Base-by-base conservation (phyloP, 2,329 filamentous ascomycete species). In the Neonectria neomacrospora region DNA sequence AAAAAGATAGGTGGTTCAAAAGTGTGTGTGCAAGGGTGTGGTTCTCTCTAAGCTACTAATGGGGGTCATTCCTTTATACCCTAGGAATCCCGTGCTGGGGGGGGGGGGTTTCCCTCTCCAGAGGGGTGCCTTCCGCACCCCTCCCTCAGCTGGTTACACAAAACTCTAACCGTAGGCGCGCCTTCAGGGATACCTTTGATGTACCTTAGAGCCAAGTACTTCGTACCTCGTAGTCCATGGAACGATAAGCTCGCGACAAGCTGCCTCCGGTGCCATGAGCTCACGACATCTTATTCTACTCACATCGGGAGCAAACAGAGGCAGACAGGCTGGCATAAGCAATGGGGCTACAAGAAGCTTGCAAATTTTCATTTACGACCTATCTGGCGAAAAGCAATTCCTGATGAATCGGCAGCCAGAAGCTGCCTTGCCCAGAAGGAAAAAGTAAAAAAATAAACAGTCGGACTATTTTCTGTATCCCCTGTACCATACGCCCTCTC, bases 401-500 rank as follows among this genome's bases (percentile, higher is more conserved):
- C 37, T 20, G 32, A 44, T 51, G 41, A 48, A 51, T 20, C 18
- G 28, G 18, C 58, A 14, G 34, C 30, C 23, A 26, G 30, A 57
- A 50, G 58, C 58, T 56, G 47, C 53, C 34, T 67, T 32, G 44
- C 45, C 58, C 52, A 55, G 57, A 8, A 50, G 42, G 62, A 54
- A 62, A 53, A 63, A 22, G 48, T 23, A 53, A 55, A 48, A 47
- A 56, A 64, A 61, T 22, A 61, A 56, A 54, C 41, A 56, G 37
- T 50, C 51, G n/a, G n/a, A 26, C 41, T 44, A 55, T 70, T 70
- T 72, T 65, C 34, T 48, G 60, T 64, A 47, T 54, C 48, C 58
- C 62, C 51, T 47, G 39, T 59, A 26, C 58, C 63, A 62, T 73
- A 32, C 71, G 67, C 71, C 67, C 48, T 51, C 18, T 54, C 53